Percentiles rank a stretch among this genome's conserved stretches.
Evolutionary conservation across 2,329 filamentous ascomycete genomes (phyloP).

Genomic region (Trichoderma brevicompactum): DNA sequence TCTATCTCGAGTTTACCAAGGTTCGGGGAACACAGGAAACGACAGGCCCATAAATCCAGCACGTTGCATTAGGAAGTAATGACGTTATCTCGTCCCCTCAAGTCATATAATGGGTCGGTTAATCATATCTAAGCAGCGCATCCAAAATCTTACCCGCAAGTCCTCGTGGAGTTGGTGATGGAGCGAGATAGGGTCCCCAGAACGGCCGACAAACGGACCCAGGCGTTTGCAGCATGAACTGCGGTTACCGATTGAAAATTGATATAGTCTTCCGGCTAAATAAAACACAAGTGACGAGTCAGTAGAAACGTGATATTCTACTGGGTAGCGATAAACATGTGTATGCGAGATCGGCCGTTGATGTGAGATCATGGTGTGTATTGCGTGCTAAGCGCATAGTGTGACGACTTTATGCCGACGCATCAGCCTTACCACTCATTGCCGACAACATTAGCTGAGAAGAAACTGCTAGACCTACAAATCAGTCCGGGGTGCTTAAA

Average conservation of each 20-base stretch:
- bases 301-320: not conserved
- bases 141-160: not conserved
- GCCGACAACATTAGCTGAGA: not conserved
- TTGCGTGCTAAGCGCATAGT: slow-evolving; percentile 24
- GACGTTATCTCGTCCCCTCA: slow-evolving; percentile 13
- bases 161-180: not conserved
- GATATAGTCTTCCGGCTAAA: slow-evolving; percentile 1
- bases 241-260: not conserved
- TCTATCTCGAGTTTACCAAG: not conserved
- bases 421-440: slow-evolving; percentile 7
- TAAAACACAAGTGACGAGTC: not conserved
- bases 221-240: not conserved
- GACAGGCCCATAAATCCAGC: slow-evolving; percentile 10
- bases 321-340: not conserved
- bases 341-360: slow-evolving; percentile 27
- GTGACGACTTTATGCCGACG: slow-evolving; percentile 19
- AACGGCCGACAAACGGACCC: slow-evolving; percentile 23
- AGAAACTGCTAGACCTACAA: not conserved
- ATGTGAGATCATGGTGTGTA: slow-evolving; percentile 26
- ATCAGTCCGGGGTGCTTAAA: not conserved
- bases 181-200: not conserved
- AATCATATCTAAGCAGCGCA: not conserved
- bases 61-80: slow-evolving; percentile 23
- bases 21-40: slow-evolving; percentile 1
- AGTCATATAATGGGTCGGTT: not conserved